Conservation (phyloP, 768 basidiomycete genomes). For the Pleurotus citrinopileatus region DNA sequence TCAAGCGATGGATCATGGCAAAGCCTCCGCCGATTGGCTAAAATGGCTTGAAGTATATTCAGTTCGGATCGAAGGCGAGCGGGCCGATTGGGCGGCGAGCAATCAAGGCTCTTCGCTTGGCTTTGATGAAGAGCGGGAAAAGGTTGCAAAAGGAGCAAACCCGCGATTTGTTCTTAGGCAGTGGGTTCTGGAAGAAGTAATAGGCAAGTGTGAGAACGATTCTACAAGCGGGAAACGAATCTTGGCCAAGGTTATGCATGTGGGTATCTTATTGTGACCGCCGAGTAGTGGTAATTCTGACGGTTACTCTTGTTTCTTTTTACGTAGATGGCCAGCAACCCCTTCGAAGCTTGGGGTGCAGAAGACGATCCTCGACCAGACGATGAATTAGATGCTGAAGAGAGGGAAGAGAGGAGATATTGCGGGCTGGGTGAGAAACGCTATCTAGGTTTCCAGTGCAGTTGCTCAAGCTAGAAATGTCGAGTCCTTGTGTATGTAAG, state of each 20-base stretch:
- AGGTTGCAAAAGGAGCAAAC: slow-evolving; percentile 60
- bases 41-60: slow-evolving; percentile 67
- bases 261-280: slow-evolving; percentile 32
- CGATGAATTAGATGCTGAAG: slow-evolving; percentile 51
- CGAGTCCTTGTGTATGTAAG: background rate
- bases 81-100: slow-evolving; percentile 40
- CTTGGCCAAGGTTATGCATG: slow-evolving; percentile 80
- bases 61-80: slow-evolving; percentile 52
- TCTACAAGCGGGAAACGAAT: slow-evolving; percentile 58
- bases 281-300: background rate
- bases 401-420: slow-evolving; percentile 66
- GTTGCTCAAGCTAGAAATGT: slow-evolving; percentile 70
- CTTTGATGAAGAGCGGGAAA: slow-evolving; percentile 41
- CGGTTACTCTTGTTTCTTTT: slow-evolving; percentile 3
- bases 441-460: slow-evolving; percentile 90
- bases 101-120: background rate
- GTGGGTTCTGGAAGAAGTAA: slow-evolving; percentile 95
- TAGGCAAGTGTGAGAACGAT: slow-evolving; percentile 70
- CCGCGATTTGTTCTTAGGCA: slow-evolving; percentile 93
- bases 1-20: slow-evolving; percentile 36
- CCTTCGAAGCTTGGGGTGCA: slow-evolving; percentile 87
- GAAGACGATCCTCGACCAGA: slow-evolving; percentile 50
- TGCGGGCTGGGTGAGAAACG: slow-evolving; percentile 75
- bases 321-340: slow-evolving; percentile 80
- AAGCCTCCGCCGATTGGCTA: slow-evolving; percentile 51